Evolutionary conservation across 768 basidiomycete species (phyloP).

Genomic region (Tylopilus balloui): DNA sequence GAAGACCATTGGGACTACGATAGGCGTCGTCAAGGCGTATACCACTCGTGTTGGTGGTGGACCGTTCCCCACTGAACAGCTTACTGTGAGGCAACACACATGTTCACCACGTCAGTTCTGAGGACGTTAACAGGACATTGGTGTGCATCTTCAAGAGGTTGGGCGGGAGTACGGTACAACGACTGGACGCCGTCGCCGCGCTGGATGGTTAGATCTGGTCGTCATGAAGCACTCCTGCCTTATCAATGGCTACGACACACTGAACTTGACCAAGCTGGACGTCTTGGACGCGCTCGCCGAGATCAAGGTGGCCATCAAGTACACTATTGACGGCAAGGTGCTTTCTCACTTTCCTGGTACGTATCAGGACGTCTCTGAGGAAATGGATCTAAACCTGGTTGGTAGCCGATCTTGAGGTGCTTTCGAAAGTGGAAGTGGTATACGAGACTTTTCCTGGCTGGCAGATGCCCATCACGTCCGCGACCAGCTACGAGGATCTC

Average conservation of each 20-base stretch:
- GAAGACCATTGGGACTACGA: conserved; percentile 74
- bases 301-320: conserved; percentile 85
- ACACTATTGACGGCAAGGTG: conserved; percentile 71
- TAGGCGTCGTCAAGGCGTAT: conserved; percentile 97
- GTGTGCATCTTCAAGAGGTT: conserved; percentile 87
- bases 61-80: conserved; percentile 94
- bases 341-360: conserved; percentile 83
- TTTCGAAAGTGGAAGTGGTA: conserved; percentile 75
- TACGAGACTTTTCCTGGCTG: conserved; percentile 92
- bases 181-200: conserved; percentile 87
- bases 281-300: conserved; percentile 79
- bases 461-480: conserved; percentile 68
- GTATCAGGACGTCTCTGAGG: conserved; percentile 17
- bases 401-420: conserved; percentile 77
- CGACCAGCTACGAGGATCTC: conserved; percentile 63
- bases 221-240: conserved; percentile 88
- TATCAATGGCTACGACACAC: conserved; percentile 91
- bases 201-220: conserved; percentile 97
- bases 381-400: not conserved
- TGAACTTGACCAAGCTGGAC: conserved; percentile 97
- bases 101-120: not conserved
- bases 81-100: conserved; percentile 57
- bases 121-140: conserved; percentile 52
- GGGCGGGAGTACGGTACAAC: conserved; percentile 90
- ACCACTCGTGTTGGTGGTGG: conserved; percentile 98